Evolutionary conservation across 108 stramenopile genomes (phyloP).

Genomic region (Nitzschia palea): DNA sequence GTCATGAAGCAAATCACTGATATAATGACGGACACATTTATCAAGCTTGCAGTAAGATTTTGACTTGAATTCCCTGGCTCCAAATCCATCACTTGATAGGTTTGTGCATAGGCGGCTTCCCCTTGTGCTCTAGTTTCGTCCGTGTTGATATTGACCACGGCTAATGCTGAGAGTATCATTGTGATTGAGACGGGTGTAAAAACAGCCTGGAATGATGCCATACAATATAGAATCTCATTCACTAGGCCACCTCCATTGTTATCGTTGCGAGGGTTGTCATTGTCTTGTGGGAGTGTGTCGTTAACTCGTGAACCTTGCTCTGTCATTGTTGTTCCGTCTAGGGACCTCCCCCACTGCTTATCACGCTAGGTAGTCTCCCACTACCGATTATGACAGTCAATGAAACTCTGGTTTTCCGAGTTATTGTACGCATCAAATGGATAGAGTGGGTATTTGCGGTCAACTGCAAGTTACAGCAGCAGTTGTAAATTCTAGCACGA

Average conservation of each 20-base stretch:
- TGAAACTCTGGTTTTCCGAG: no score
- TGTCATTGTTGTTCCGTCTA: no score
- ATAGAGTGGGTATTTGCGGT: no score
- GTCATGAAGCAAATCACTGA: slow-evolving; percentile 83
- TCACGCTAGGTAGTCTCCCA: no score
- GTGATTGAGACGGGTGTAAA: slow-evolving; percentile 50
- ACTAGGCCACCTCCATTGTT: background rate
- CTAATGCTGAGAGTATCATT: slow-evolving; percentile 76
- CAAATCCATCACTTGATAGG: slow-evolving; percentile 59
- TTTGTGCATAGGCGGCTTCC: slow-evolving; percentile 47
- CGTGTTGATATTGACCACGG: slow-evolving; percentile 64
- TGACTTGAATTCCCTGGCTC: slow-evolving; percentile 52
- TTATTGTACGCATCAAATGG: no score
- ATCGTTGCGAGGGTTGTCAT: background rate
- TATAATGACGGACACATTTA: slow-evolving; percentile 94
- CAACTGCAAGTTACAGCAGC: no score
- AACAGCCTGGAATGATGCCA: slow-evolving; percentile 71
- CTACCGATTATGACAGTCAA: no score
- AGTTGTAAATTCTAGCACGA: no score
- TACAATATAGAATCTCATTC: slow-evolving; percentile 18
- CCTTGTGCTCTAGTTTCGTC: slow-evolving; percentile 57
- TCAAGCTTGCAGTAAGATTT: slow-evolving; percentile 66
- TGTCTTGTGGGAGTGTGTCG: no score
- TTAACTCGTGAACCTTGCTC: no score
- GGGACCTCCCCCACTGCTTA: no score